Evolutionary conservation across 2,329 filamentous ascomycete genomes (phyloP).

Genomic region (Fusarium succisae): DNA sequence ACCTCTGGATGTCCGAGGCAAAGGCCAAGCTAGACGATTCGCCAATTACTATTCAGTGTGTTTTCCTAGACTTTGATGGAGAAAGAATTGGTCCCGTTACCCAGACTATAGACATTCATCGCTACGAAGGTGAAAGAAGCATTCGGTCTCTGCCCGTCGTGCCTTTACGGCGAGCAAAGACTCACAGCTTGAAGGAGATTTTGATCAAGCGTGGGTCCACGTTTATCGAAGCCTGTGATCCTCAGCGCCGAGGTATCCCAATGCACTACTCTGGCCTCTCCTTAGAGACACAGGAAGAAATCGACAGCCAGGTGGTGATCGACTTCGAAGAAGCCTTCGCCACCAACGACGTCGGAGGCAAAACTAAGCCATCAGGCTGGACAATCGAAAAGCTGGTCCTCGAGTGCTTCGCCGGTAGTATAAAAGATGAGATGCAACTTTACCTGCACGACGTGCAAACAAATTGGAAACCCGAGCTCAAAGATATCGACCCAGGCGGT

Average conservation of each 20-base stretch:
- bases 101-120: neutral
- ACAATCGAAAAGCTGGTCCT: neutral
- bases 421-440: neutral
- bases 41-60: neutral
- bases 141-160: neutral
- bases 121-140: neutral
- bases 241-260: neutral
- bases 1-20: neutral
- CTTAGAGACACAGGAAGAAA: neutral
- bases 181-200: neutral
- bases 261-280: neutral
- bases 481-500: neutral
- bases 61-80: neutral
- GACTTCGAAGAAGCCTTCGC: neutral
- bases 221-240: neutral
- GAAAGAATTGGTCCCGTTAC: neutral
- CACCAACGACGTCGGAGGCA: neutral
- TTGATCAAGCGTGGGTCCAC: neutral
- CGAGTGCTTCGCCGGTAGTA: rapidly evolving
- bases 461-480: neutral
- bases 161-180: neutral
- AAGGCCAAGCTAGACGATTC: neutral
- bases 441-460: rapidly evolving
- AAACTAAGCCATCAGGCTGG: neutral
- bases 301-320: neutral